Conservation (phyloP, 495 filamentous ascomycete species). For the Penicillium ochrochloron region DNA sequence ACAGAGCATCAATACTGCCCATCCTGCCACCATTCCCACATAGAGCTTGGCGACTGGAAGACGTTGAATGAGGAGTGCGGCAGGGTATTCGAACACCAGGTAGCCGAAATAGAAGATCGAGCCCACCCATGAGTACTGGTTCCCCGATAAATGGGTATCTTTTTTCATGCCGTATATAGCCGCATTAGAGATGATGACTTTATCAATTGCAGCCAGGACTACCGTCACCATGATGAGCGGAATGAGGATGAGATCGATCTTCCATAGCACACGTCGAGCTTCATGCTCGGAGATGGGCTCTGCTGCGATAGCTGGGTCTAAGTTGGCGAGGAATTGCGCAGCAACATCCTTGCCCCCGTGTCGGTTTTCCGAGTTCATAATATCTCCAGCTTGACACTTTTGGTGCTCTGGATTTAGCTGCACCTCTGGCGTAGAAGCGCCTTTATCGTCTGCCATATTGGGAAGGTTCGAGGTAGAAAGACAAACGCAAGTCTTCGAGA, state of each 20-base stretch:
- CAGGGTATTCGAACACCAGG: slow-evolving; percentile 27
- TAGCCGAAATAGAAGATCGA: slow-evolving; percentile 53
- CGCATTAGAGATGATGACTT: slow-evolving; percentile 40
- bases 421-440: background rate
- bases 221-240: slow-evolving; percentile 41
- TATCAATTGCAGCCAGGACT: slow-evolving; percentile 38
- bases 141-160: slow-evolving; percentile 43
- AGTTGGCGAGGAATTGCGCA: slow-evolving; percentile 21
- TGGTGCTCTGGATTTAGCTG: slow-evolving; percentile 13
- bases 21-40: slow-evolving; percentile 27
- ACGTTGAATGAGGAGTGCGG: slow-evolving; percentile 47
- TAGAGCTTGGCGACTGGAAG: slow-evolving; percentile 53
- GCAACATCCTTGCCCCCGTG: slow-evolving; percentile 26
- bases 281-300: slow-evolving; percentile 25
- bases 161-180: slow-evolving; percentile 52
- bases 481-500: background rate
- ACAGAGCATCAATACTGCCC: slow-evolving; percentile 29
- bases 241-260: slow-evolving; percentile 39
- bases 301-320: slow-evolving; percentile 18
- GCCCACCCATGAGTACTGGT: slow-evolving; percentile 56
- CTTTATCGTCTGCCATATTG: slow-evolving; percentile 11
- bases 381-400: slow-evolving; percentile 17
- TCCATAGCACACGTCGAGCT: slow-evolving; percentile 35
- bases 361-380: slow-evolving; percentile 6
- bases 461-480: background rate